Conservation (phyloP, 306 rosid genomes). For the Luffa acutangula region DNA sequence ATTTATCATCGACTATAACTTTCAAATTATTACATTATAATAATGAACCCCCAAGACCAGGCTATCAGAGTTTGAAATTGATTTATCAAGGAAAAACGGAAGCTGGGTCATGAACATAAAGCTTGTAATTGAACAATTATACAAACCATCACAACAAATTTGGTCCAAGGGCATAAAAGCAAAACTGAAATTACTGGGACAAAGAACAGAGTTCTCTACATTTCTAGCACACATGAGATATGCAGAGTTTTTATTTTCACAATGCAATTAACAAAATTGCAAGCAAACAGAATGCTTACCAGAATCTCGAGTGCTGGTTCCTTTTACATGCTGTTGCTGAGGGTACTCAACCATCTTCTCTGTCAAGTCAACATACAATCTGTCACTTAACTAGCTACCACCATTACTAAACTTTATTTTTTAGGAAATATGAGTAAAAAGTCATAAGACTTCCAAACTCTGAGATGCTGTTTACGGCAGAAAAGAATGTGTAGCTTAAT, state of each 20-base stretch:
- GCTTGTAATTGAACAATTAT: background rate
- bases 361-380: conserved; percentile 25
- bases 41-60: background rate
- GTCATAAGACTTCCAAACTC: background rate
- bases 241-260: background rate
- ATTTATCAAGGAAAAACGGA: background rate
- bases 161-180: background rate
- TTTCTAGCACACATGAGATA: background rate
- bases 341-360: conserved; percentile 62
- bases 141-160: background rate
- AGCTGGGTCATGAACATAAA: background rate
- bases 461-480: background rate
- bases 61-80: background rate
- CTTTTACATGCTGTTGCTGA: conserved; percentile 59
- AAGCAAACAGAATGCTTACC: conserved; percentile 35
- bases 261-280: background rate
- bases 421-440: background rate
- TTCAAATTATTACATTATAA: background rate
- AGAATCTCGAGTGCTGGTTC: conserved; percentile 44
- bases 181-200: background rate
- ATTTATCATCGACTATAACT: background rate
- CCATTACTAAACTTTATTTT: conserved; percentile 4
- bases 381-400: conserved; percentile 12
- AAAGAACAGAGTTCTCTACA: background rate
- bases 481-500: background rate